Conservation (phyloP, 352 stramenopile genomes). For the Globisporangium rhizosaccharum region DNA sequence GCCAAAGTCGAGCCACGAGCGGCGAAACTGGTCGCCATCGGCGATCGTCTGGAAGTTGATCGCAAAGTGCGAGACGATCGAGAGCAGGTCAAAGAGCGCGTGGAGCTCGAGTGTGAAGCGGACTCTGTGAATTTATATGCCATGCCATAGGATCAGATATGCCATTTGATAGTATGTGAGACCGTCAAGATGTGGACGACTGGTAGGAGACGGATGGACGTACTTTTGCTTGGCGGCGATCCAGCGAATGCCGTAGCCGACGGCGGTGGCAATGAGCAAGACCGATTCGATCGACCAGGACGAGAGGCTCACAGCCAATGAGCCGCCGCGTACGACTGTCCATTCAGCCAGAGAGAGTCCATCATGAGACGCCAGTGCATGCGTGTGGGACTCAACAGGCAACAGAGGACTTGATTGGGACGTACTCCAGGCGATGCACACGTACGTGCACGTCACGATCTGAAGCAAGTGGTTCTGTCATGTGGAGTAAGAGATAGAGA, state of each 20-base stretch:
- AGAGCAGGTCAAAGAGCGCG: slow-evolving; percentile 78
- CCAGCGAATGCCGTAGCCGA: slow-evolving; percentile 73
- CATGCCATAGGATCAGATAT: background rate
- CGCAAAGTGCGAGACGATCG: slow-evolving; percentile 77
- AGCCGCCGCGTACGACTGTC: slow-evolving; percentile 66
- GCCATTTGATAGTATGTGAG: background rate
- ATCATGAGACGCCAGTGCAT: background rate
- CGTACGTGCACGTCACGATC: slow-evolving; percentile 70
- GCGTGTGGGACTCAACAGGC: too few relatives aligned
- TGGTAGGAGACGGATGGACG: slow-evolving; percentile 3
- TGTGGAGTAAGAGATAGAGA: background rate
- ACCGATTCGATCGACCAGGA: slow-evolving; percentile 80
- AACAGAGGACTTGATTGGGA: slow-evolving; percentile 4
- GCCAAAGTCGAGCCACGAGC: slow-evolving; percentile 85
- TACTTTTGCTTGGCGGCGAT: slow-evolving; percentile 81
- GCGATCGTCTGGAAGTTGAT: slow-evolving; percentile 71
- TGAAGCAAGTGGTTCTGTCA: slow-evolving; percentile 73
- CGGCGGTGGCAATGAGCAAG: slow-evolving; percentile 62
- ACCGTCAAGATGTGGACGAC: background rate
- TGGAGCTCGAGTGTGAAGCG: slow-evolving; percentile 56
- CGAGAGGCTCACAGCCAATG: slow-evolving; percentile 62
- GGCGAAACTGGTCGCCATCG: slow-evolving; percentile 36
- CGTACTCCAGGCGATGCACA: slow-evolving; percentile 82
- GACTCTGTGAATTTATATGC: slow-evolving; percentile 28
- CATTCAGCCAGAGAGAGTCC: background rate